These are phyloP conservation scores for Anthracocystis panici-leucophaei DNA, from an alignment of 1,284 basidiomycete species.

Conservation along the genomic window DNA sequence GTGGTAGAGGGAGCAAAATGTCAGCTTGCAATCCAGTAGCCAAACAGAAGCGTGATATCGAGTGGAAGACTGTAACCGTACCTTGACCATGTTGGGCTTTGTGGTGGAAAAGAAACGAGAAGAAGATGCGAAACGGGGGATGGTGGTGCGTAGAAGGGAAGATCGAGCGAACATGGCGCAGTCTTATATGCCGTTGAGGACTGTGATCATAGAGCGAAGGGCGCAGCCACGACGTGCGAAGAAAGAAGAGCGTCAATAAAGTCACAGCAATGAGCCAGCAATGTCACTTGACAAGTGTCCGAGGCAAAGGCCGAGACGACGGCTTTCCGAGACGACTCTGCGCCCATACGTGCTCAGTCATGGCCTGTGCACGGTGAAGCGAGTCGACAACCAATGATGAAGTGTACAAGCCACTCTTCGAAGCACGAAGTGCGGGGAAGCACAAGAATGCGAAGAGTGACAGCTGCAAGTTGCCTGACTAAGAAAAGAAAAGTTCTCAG, in stretches of 20 bases:
- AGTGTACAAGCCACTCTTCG: background rate
- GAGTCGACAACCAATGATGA: constrained; percentile 7
- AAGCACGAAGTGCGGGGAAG: constrained; percentile 32
- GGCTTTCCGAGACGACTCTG: constrained; percentile 14
- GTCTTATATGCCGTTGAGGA: constrained; percentile 18
- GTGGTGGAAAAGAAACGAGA: constrained; percentile 40
- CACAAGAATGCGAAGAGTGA: constrained; percentile 11
- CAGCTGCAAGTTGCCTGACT: constrained; percentile 4
- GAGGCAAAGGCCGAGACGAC: constrained; percentile 32
- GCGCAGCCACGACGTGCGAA: background rate
- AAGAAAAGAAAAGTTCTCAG: background rate
- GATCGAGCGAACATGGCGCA: constrained; percentile 38
- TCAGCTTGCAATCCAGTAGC: background rate
- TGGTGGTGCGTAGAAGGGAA: constrained; percentile 22
- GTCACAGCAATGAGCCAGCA: background rate
- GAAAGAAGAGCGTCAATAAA: constrained; percentile 13
- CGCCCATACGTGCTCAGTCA: background rate
- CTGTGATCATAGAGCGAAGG: background rate
- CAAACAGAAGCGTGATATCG: background rate
- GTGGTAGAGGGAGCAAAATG: background rate
- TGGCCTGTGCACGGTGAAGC: constrained; percentile 27
- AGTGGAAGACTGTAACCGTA: constrained; percentile 8
- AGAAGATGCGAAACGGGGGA: constrained; percentile 28
- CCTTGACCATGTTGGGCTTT: constrained; percentile 56
- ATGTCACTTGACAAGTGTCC: background rate